Evolutionary conservation across 352 stramenopile genomes (phyloP), one percentile per base, ranked within the genome.

Genomic region (Globisporangium uncinulatum): DNA sequence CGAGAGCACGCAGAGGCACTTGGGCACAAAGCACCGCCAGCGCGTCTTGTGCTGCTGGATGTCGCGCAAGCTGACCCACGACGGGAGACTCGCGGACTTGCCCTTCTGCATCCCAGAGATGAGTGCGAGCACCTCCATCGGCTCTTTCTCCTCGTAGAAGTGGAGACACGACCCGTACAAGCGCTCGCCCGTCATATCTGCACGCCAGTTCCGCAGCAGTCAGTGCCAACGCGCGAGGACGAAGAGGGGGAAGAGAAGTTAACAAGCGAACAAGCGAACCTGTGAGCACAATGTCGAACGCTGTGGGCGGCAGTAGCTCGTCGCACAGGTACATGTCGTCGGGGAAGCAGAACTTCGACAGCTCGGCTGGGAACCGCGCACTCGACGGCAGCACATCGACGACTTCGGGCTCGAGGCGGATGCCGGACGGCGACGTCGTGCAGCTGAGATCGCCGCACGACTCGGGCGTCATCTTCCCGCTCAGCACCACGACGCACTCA

Each of bases 291-390:
- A 89, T 83, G 41, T 92, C 81, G 19, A 92, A 86, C 6, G 66
- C 57, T 17, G 52, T 82, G 15, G 71, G 71, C 14, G 76, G 63
- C 1, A 74, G 65, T 0, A 62, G 53, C 44, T 81, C 69, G 4
- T 56, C 74, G 4, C 47, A 71, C n/a, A 89, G 62, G 45, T 76
- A 76, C 4, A 77, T 72, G 15, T 79, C 68, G 13, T 86, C 70
- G 13, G 81, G 79, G 39, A 87, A 88, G 45, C 79, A 89, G 46
- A 92, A 89, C 50, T 84, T 89, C 0, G 79, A 83, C 10, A 92
- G 62, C 20, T 88, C 76, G 14, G 87, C 79, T 2, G 82, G 82
- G 3, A 89, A 51, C 51, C 60, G 70, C 4, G 72, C 63, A 10
- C 48, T 66, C 4, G 73, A 66, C 0, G 80, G 74, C 6, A 88